Percentiles rank a stretch among this genome's conserved stretches.
Conservation (phyloP, 1,139 yeast species). For the Blastobotrys apis region DNA sequence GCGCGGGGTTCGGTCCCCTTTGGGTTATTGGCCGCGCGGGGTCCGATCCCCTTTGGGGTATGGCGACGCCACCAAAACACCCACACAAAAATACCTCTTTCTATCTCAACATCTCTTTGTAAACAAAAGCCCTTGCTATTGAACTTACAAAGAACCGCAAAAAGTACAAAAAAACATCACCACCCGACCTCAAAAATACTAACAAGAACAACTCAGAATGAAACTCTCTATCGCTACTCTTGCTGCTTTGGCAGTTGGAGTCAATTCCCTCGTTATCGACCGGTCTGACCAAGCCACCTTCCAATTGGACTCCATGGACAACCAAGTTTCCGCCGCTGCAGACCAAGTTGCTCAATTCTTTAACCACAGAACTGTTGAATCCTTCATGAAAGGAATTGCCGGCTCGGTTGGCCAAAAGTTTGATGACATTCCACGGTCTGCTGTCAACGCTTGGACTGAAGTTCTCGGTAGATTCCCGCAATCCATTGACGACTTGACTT, state of each 20-base stretch:
- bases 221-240: no score
- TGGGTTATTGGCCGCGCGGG: no score
- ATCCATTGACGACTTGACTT: constrained; percentile 12
- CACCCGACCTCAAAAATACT: no score
- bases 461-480: constrained; percentile 21
- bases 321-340: constrained; percentile 7
- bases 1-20: no score
- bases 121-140: no score
- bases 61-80: no score
- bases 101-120: no score
- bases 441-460: constrained; percentile 31
- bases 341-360: constrained; percentile 11
- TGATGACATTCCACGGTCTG: constrained; percentile 28
- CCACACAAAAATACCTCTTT: no score
- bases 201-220: no score
- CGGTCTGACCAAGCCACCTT: constrained; percentile 1
- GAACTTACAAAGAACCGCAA: no score
- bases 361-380: constrained; percentile 10
- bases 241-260: constrained; percentile 1
- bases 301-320: constrained; percentile 3
- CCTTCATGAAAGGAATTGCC: constrained; percentile 22
- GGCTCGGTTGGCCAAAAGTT: constrained; percentile 25
- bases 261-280: background rate
- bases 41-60: no score
- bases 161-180: no score